Evolutionary conservation across 1,139 yeast genomes (phyloP).

Genomic region (Diutina pseudorugosa): DNA sequence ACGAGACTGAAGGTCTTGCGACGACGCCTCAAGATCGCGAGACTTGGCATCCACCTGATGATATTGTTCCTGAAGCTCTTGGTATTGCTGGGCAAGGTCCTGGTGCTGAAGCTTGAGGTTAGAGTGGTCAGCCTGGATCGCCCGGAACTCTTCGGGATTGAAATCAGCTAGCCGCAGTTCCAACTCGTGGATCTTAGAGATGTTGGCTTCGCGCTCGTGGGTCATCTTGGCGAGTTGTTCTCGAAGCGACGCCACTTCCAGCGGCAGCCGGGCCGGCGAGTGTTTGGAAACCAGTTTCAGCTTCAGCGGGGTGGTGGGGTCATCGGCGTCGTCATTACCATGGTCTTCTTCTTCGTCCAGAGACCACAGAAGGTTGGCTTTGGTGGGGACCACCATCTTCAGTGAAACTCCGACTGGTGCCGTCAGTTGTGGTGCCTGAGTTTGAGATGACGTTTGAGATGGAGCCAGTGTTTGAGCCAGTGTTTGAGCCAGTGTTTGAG

Average conservation of each 20-base stretch:
- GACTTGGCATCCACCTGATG: neutral
- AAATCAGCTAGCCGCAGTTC: neutral
- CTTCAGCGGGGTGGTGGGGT: neutral
- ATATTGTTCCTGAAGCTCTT: neutral
- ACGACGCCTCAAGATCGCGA: neutral
- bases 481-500: too few relatives aligned
- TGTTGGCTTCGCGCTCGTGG: neutral
- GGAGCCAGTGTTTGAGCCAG: too few relatives aligned
- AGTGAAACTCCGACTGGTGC: conserved; percentile 25
- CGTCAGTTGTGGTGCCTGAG: neutral
- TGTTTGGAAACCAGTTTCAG: neutral
- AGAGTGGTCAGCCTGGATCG: neutral
- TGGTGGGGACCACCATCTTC: conserved; percentile 61
- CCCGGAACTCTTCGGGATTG: neutral
- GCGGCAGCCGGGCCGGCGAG: neutral
- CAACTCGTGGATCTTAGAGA: neutral
- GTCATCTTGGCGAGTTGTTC: conserved; percentile 1
- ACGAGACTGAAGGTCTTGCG: neutral
- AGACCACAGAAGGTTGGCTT: conserved; percentile 73
- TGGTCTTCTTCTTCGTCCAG: conserved; percentile 57
- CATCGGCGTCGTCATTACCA: conserved; percentile 4
- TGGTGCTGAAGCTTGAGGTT: neutral
- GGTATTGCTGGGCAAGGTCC: neutral
- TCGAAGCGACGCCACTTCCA: neutral
- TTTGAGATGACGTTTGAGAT: too few relatives aligned